These are phyloP conservation scores for Beauveria pseudobassiana DNA, from an alignment of 2,329 filamentous ascomycete genomes.

Conservation along the genomic window DNA sequence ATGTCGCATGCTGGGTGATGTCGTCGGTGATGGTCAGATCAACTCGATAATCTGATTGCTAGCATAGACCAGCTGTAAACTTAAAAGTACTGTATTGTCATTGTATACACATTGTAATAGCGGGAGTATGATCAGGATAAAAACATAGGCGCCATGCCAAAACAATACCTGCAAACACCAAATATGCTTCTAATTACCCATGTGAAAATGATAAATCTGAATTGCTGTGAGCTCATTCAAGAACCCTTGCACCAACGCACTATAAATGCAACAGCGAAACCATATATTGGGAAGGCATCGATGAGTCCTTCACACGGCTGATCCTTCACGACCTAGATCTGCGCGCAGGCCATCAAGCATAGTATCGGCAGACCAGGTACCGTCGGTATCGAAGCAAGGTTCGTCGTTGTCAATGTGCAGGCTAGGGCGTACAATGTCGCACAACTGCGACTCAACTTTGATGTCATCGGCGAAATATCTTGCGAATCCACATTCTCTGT, in stretches of 20 bases:
- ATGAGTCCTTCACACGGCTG: not conserved
- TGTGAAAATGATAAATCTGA: not conserved
- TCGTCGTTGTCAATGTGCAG: not conserved
- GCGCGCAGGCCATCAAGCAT: not conserved
- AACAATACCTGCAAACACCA: constrained; percentile 2
- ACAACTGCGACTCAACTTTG: constrained; percentile 21
- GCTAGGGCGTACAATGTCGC: constrained; percentile 16
- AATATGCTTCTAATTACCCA: constrained; percentile 1
- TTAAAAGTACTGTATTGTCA: constrained; percentile 5
- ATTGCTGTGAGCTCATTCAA: not conserved
- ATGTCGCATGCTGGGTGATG: constrained; percentile 32
- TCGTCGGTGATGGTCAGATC: constrained; percentile 32
- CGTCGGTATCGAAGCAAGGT: not conserved
- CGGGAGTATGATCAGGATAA: not conserved
- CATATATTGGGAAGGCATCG: not conserved
- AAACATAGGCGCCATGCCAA: not conserved
- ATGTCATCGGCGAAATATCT: constrained; percentile 11
- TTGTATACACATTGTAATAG: constrained; percentile 8
- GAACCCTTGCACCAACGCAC: not conserved
- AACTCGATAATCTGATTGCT: constrained; percentile 45
- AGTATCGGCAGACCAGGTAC: not conserved
- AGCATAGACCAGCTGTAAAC: constrained; percentile 52
- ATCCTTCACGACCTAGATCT: not conserved
- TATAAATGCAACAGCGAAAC: not conserved
- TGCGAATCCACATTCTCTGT: constrained; percentile 13